Base-by-base conservation (phyloP, 2,329 filamentous ascomycete species). In the Xylaria sp. region DNA sequence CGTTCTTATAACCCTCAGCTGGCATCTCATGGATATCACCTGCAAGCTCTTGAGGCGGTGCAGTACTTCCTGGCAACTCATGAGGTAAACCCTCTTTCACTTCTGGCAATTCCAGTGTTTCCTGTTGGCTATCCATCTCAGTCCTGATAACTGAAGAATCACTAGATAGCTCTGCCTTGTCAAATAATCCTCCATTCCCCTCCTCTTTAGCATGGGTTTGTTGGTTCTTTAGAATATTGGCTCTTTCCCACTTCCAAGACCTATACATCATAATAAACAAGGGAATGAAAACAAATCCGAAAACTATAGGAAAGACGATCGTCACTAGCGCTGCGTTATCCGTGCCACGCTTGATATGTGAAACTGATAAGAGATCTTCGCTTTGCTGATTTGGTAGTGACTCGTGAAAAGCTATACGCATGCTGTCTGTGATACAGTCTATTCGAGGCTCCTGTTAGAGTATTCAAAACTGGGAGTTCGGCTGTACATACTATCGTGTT, bases 1-100 rank as follows among this genome's bases (percentile, higher is more conserved):
- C 44, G 2, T 13, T 32, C 15, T 46, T 28, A 50, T 4, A 13
- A 20, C 13, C n/a, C 4, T 50, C 50, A 34, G 39, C 61, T n/a
- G 66, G 39, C 66, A 68, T 68, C 50, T 68, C 66, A 23, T 64
- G 62, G 20, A 65, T 3, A 37, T 52, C 62, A 51, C 44, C 67
- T 20, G 67, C 58, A n/a, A 69, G 63, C n/a, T 66, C 67, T 55
- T 63, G 63, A 46, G 63, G 52, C n/a, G 54, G 1, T 20, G 15
- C 23, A 2, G 20, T 56, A 13, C 25, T 39, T 13, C 44, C 63
- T 6, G n/a, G 63, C 8, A 69, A 18, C 52, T 69, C 67, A 51
- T 69, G 67, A 48, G 63, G 39, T 18, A 66, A 50, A 0, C 58
- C 67, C 0, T 51, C 63, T 39, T 66, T 60, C 39, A 1, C 60